Percentiles rank a stretch among this genome's conserved stretches.
Evolutionary conservation across 2,329 filamentous ascomycete genomes (phyloP).

Genomic region (Fusarium vanettenii): DNA sequence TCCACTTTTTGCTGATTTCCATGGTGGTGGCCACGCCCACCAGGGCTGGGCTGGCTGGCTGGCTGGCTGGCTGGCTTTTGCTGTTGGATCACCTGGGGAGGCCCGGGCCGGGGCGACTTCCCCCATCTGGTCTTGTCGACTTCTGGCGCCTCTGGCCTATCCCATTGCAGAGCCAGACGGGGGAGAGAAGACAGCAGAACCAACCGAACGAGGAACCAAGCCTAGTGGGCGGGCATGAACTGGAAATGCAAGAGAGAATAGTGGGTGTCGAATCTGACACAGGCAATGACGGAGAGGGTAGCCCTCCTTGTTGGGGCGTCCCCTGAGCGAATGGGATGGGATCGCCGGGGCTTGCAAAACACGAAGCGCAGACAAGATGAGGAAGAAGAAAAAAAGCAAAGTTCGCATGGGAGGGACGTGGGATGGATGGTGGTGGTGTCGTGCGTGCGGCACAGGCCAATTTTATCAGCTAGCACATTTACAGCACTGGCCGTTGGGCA

Average conservation of each 20-base stretch:
- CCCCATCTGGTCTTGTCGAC: background rate
- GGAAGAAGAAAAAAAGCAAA: constrained; percentile 36
- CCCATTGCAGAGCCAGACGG: background rate
- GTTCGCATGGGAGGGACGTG: constrained; percentile 22
- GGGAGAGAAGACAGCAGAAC: background rate
- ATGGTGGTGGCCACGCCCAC: background rate
- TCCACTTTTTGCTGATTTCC: constrained; percentile 16
- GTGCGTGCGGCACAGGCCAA: constrained; percentile 18
- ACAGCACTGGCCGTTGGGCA: constrained; percentile 4
- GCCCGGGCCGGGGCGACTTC: constrained; percentile 22
- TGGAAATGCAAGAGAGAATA: constrained; percentile 11
- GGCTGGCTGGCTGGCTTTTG: background rate
- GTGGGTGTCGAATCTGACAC: constrained; percentile 22
- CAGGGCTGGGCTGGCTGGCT: background rate
- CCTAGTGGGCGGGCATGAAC: constrained; percentile 7
- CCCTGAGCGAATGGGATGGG: constrained; percentile 16
- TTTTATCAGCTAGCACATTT: background rate
- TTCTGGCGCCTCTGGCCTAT: background rate
- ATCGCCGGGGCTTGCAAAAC: constrained; percentile 14
- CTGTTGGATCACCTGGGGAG: constrained; percentile 9
- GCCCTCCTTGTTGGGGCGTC: background rate
- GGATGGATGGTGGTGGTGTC: constrained; percentile 15
- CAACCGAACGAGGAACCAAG: background rate
- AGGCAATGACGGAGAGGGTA: constrained; percentile 14
- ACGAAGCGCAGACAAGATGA: constrained; percentile 13